phyloP scores from a whole-genome alignment of 176 grass and related monocot species.

The Triticum timopheevii region DNA sequence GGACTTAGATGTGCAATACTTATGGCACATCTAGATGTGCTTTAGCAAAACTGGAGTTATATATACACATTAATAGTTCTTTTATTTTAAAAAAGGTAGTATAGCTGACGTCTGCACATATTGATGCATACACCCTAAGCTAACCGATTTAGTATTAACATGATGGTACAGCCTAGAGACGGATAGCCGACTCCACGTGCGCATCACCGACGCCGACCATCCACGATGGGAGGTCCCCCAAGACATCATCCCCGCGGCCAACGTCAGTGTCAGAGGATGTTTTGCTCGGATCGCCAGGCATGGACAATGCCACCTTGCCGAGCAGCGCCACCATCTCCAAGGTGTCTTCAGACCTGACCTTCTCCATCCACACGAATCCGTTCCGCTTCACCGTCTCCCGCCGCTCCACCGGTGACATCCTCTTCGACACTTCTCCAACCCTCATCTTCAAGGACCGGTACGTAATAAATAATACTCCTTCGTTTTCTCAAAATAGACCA shows the following conservation, averaged over 20 bases:
- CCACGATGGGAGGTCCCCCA: constrained; percentile 74
- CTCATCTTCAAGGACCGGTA: constrained; percentile 74
- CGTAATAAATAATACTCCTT: not conserved
- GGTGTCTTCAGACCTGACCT: constrained; percentile 49
- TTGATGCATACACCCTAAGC: not conserved
- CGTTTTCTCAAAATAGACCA: not conserved
- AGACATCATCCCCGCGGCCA: constrained; percentile 52
- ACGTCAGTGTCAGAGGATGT: not conserved
- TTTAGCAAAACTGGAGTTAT: no score
- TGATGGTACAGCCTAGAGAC: constrained; percentile 55
- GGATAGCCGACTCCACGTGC: constrained; percentile 64
- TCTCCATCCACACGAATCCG: constrained; percentile 51
- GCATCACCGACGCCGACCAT: constrained; percentile 67
- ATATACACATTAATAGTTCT: no score
- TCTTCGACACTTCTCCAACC: constrained; percentile 41
- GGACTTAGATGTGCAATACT: no score
- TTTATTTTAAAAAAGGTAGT: no score
- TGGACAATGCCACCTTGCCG: not conserved
- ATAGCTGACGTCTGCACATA: no score
- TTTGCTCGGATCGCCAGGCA: not conserved
- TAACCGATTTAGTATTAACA: not conserved
- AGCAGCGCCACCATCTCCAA: constrained; percentile 39
- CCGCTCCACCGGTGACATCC: constrained; percentile 49
- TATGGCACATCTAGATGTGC: no score
- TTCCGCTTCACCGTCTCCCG: constrained; percentile 57